phyloP scores from a whole-genome alignment of 106 monocot genomes.

The Dendrobium huoshanense region DNA sequence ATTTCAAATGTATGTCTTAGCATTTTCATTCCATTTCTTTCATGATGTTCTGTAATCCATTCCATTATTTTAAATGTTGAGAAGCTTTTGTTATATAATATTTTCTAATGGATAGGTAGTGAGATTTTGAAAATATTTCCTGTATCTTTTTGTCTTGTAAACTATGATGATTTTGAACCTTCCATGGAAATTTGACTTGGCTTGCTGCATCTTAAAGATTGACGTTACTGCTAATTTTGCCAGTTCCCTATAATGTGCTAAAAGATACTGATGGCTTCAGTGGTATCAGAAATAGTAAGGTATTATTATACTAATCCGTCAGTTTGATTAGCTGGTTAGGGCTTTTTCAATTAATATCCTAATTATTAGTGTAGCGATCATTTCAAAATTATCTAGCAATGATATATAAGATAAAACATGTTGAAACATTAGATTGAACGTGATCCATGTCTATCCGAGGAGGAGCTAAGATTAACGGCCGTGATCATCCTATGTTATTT shows the following conservation, averaged over 20 bases:
- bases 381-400: constrained; percentile 1
- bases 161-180: constrained; percentile 1
- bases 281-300: neutral
- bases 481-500: too few species aligned
- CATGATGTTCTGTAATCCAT: constrained; percentile 1
- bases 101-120: neutral
- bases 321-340: neutral
- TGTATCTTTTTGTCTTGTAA: neutral
- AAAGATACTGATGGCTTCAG: neutral
- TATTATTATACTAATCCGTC: neutral
- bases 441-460: neutral
- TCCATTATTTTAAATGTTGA: neutral
- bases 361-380: neutral
- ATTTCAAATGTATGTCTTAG: constrained; percentile 81
- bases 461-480: too few species aligned
- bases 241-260: constrained; percentile 1
- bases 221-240: neutral
- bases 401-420: neutral
- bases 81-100: neutral
- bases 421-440: neutral
- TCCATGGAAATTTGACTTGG: neutral
- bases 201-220: neutral
- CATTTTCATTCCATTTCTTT: constrained; percentile 4
- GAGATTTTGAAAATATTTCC: neutral
- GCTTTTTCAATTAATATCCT: neutral